phyloP scores from a whole-genome alignment of 1,139 yeast genomes.

The Groenewaldozyma auringiensis region DNA sequence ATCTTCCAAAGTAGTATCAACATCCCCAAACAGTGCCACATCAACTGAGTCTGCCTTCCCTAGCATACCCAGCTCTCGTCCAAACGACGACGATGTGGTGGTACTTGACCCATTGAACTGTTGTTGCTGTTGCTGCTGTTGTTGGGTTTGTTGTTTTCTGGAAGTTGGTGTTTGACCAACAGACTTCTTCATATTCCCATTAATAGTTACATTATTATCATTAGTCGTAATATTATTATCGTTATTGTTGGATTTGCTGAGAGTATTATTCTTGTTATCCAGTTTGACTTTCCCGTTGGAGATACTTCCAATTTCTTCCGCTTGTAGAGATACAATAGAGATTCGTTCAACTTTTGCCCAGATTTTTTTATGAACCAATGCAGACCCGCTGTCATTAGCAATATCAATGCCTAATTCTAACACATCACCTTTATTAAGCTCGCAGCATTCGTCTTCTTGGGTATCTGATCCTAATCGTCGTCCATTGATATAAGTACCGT shows the following conservation, averaged over 20 bases:
- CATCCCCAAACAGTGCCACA: slow-evolving; percentile 73
- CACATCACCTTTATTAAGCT: slow-evolving; percentile 64
- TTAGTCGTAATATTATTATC: neutral
- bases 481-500: slow-evolving; percentile 89
- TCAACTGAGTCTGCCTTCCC: slow-evolving; percentile 41
- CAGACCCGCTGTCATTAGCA: slow-evolving; percentile 48
- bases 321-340: slow-evolving; percentile 44
- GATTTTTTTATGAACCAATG: slow-evolving; percentile 71
- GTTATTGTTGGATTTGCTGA: neutral
- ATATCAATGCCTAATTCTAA: slow-evolving; percentile 90
- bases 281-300: neutral
- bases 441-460: slow-evolving; percentile 45
- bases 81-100: neutral
- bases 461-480: slow-evolving; percentile 50
- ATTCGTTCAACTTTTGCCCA: slow-evolving; percentile 72
- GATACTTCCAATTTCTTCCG: slow-evolving; percentile 4
- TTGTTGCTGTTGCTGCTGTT: neutral
- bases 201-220: neutral
- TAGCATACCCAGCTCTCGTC: neutral
- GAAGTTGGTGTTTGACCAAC: neutral
- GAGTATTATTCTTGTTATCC: neutral
- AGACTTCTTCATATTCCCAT: neutral
- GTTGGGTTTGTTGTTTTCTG: neutral
- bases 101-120: neutral
- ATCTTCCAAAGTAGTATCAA: slow-evolving; percentile 55